A percentile compares a stretch with the other conserved stretches of the same genome.
Conservation (phyloP, 139 green algal species). For the Chlamydomonas sp. region DNA sequence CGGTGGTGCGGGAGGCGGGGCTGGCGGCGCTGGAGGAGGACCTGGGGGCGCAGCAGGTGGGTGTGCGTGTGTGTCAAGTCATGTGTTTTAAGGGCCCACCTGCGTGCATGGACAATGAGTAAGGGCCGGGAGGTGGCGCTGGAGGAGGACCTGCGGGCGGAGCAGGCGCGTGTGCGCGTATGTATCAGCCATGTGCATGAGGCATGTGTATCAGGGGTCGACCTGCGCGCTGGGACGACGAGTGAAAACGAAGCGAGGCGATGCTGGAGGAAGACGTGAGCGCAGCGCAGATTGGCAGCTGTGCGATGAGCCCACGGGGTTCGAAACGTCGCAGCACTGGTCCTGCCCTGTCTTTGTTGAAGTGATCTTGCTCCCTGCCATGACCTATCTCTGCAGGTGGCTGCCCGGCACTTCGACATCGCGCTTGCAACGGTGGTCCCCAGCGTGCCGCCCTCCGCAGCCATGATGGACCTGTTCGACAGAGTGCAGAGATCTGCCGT, state of each 20-base stretch:
- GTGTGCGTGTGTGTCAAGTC: background rate
- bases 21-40: slow-evolving; percentile 77
- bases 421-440: slow-evolving; percentile 54
- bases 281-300: too few species aligned
- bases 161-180: too few species aligned
- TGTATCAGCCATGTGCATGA: too few species aligned
- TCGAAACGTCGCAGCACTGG: background rate
- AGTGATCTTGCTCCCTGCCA: too few species aligned
- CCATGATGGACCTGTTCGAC: slow-evolving; percentile 38
- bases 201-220: too few species aligned
- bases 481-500: slow-evolving; percentile 9
- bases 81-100: background rate
- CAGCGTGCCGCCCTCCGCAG: slow-evolving; percentile 58
- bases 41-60: slow-evolving; percentile 55
- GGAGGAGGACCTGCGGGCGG: background rate
- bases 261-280: too few species aligned
- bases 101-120: too few species aligned
- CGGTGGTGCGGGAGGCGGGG: slow-evolving; percentile 68
- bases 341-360: background rate
- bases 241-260: too few species aligned
- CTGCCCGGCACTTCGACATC: slow-evolving; percentile 50
- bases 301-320: background rate
- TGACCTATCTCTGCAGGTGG: slow-evolving; percentile 7
- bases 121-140: background rate
- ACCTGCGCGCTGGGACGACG: too few species aligned